Base-by-base conservation (phyloP, 768 basidiomycete genomes). In the Baorangia bicolor region DNA sequence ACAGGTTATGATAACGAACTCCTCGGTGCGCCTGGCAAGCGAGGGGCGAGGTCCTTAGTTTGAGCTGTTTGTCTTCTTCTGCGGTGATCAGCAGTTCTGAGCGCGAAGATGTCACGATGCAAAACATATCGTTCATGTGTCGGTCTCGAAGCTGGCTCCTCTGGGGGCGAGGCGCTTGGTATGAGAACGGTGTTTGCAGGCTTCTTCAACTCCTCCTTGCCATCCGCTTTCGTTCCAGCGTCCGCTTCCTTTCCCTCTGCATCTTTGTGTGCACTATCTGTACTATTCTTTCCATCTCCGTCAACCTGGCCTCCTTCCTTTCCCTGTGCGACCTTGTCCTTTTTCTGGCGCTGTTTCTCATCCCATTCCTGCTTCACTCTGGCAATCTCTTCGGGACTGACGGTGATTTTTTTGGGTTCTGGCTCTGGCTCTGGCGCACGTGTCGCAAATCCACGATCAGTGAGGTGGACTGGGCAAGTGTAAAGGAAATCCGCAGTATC, bases 401-500 rank as follows among this genome's bases (percentile, higher is more conserved):
- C 65, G 1, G 72, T 67, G 20, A 60, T 66, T 42, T 72, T 70
- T 56, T 72, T 72, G 53, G 62, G 35, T 54, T 69, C 69, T 81
- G 67, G 50, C 66, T 76, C 66, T 68, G 65, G 72, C 74, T 80
- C 62, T 45, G 70, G 73, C 47, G 84, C 72, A 41, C 75, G 73
- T 11, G 75, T 80, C 9, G 88, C 85, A 72, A 97, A 96, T 21
- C 84, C 91, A 27, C 76, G 73, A 69, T 98, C 94, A 7, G 77
- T 75, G 52, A 97, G 81, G 74, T 98, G 95, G n/a, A 73, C 71
- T 1, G 83, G 79, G 66, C 95, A 98, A 0, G 84, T 81, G 70
- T 96, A 97, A 31, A 98, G 53, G 68, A 94, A 97, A 72, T 97
- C 95, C 12, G 82, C 76, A 10, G 88, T 86, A 66, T 90, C 85